These are phyloP conservation scores for Recurvomyces mirabilis DNA, from an alignment of 495 filamentous ascomycete genomes.

Conservation along the genomic window DNA sequence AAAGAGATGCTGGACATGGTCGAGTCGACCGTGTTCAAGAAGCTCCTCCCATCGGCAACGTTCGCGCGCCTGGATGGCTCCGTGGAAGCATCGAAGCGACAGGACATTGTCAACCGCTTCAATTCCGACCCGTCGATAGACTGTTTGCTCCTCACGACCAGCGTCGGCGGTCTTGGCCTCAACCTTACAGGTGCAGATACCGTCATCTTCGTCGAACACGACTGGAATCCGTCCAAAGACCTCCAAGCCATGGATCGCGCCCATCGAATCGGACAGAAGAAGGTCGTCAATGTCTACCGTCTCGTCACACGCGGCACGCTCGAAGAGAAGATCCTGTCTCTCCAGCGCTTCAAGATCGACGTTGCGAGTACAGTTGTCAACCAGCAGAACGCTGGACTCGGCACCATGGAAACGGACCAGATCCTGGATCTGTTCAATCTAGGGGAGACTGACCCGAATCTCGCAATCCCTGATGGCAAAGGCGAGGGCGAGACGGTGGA, in stretches of 20 bases:
- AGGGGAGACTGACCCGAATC: slow-evolving; percentile 59
- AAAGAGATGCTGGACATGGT: slow-evolving; percentile 99
- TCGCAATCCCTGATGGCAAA: slow-evolving; percentile 43
- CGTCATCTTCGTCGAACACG: slow-evolving; percentile 98
- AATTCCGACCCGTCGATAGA: slow-evolving; percentile 96
- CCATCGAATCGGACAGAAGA: slow-evolving; percentile 97
- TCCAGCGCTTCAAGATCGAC: slow-evolving; percentile 99
- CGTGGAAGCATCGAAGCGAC: slow-evolving; percentile 79
- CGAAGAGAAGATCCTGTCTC: slow-evolving; percentile 94
- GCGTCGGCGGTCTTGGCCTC: slow-evolving; percentile 84
- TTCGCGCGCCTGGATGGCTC: slow-evolving; percentile 84
- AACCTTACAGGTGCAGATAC: slow-evolving; percentile 97
- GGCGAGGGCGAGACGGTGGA: slow-evolving; percentile 34
- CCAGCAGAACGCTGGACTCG: slow-evolving; percentile 91
- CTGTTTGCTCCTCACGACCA: slow-evolving; percentile 81
- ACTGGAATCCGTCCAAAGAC: slow-evolving; percentile 99
- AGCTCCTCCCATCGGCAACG: slow-evolving; percentile 73
- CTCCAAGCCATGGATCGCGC: slow-evolving; percentile 98
- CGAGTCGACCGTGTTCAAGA: slow-evolving; percentile 76
- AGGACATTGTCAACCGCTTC: slow-evolving; percentile 97
- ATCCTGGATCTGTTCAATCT: slow-evolving; percentile 94
- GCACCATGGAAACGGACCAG: slow-evolving; percentile 95
- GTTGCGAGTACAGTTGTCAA: slow-evolving; percentile 97
- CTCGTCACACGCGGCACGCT: slow-evolving; percentile 89
- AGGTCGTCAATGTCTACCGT: slow-evolving; percentile 98